Percentiles rank a stretch among this genome's conserved stretches.
phyloP scores from a whole-genome alignment of 148 eudicot genomes.

The Camellia japonica region DNA sequence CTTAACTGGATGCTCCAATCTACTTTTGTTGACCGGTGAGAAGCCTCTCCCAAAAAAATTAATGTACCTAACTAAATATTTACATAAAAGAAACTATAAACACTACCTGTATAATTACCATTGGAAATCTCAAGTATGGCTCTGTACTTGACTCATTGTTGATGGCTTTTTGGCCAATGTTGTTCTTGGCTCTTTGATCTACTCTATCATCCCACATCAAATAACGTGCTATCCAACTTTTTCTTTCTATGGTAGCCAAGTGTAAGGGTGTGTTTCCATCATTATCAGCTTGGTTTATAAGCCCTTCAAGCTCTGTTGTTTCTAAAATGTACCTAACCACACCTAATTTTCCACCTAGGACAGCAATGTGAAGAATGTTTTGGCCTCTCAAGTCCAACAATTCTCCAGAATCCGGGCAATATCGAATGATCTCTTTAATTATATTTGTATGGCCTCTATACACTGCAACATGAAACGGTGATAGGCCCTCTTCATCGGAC shows the following conservation, averaged over 20 bases:
- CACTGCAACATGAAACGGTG: background rate
- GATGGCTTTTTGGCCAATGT: background rate
- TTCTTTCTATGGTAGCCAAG: background rate
- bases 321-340: background rate
- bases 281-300: background rate
- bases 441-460: background rate
- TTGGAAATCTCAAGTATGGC: background rate
- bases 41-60: no score
- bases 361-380: background rate
- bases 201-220: slow-evolving; percentile 5
- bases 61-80: no score
- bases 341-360: background rate
- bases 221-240: background rate
- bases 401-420: background rate
- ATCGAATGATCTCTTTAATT: background rate
- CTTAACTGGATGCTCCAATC: no score
- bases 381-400: background rate
- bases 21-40: no score
- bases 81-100: no score
- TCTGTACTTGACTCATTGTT: background rate
- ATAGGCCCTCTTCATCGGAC: background rate
- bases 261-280: slow-evolving; percentile 1
- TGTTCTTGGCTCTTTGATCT: slow-evolving; percentile 4
- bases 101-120: no score
- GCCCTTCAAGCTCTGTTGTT: slow-evolving; percentile 5